These are phyloP conservation scores for Yamadazyma kitorensis DNA, from an alignment of 805 yeast genomes.

Conservation along the genomic window DNA sequence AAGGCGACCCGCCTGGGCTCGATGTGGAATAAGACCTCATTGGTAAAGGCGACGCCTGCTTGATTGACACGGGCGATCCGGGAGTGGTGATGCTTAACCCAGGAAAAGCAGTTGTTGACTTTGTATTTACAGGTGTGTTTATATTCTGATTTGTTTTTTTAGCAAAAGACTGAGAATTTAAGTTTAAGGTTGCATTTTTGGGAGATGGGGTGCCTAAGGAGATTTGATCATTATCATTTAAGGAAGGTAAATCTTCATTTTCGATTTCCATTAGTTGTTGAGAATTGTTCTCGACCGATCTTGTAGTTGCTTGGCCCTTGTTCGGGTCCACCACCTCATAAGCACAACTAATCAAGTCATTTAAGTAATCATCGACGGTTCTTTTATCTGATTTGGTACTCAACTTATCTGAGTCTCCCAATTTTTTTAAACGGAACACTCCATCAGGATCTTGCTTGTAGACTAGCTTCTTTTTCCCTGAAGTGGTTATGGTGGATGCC, in stretches of 20 bases:
- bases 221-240: neutral
- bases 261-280: neutral
- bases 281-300: too few species aligned
- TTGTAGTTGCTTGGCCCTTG: conserved; percentile 5
- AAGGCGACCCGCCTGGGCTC: too few species aligned
- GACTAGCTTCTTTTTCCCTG: conserved; percentile 27
- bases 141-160: too few species aligned
- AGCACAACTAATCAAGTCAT: conserved; percentile 32
- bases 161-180: too few species aligned
- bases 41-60: too few species aligned
- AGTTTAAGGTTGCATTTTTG: too few species aligned
- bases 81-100: conserved; percentile 6
- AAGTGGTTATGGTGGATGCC: too few species aligned
- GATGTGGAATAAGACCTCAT: too few species aligned
- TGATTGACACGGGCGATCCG: too few species aligned
- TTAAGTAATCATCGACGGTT: conserved; percentile 24
- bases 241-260: neutral
- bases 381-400: conserved; percentile 16
- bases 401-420: conserved; percentile 14
- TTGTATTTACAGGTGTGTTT: too few species aligned
- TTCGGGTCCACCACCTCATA: conserved; percentile 21
- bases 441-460: conserved; percentile 40
- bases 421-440: conserved; percentile 32
- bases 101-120: too few species aligned
- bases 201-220: too few species aligned